Evolutionary conservation across 208 protist genomes (phyloP), one percentile per base, ranked within the genome.

Genomic region (Vickermania ingenoplastis): DNA sequence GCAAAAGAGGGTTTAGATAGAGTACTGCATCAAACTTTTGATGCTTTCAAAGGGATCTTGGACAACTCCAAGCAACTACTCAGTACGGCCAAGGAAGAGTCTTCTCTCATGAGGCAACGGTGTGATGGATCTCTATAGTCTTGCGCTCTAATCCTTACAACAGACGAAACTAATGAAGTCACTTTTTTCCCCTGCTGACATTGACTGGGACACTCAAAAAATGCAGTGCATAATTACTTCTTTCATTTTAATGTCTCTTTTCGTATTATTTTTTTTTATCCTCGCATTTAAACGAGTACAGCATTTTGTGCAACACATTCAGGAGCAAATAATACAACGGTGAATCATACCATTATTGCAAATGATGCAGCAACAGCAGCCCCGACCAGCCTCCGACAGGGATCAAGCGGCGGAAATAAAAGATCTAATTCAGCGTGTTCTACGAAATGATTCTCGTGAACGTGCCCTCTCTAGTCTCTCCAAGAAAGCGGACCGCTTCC

Each of bases 401-500:
- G 49, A 65, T 3, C 62, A 75, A 27, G 55, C 63, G 27, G 27
- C 63, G 22, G 58, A 71, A 49, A 83, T 83, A 69, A 54, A 79
- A 1, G 53, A 21, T 2, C 64, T 66, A 5, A 73, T 94, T 25
- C 61, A 84, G 57, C 73, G 72, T 27, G 64, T 97, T 7, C 85
- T 92, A 28, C 72, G 69, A 4, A 79, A 70, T 3, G 80, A 94
- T 1, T 67, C 77, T 49, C 84, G 95, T 28, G 97, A 99, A 61
- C 68, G 79, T 14, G 94, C 97, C 2, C 91, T 99, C 53, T 60
- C 88, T 7, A 91, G 97, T 49, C 79, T 99, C 2, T 91, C 86
- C 45, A 99, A 98, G 80, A 89, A 97, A 53, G 75, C 97, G 2
- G 97, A 99, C 23, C 75, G 71, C 5, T 96, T 96, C 59, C 89